Base-by-base conservation (phyloP, 768 basidiomycete species). In the Hericium rajendrae region DNA sequence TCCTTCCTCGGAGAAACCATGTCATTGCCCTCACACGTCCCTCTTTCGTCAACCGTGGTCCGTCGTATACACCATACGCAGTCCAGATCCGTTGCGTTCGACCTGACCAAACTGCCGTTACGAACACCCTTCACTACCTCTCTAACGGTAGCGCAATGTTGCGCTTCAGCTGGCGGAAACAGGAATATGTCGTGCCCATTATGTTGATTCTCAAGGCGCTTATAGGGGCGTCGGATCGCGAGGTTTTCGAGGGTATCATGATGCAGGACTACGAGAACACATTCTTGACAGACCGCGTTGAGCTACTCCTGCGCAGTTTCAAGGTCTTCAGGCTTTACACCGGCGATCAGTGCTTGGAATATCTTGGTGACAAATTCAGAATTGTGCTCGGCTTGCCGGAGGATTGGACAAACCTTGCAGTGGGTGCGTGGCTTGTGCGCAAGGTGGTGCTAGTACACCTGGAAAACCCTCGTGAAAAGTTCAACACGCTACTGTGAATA, bases 241-340 rank as follows among this genome's bases (percentile, higher is more conserved):
- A 98, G 69, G 91, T 99, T 50, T 98, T 98, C 67, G 91, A 97
- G 70, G 90, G 92, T 20, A 78, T 99, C 66, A 86, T 95, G 67
- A 97, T 97, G 87, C 86, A 92, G 65, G 97, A 98, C 68, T 93
- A 94, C 69, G 85, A 89, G 41, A 94, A 99, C 69, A 98, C 97
- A 0, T 98, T 98, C 74, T 73, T 99, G 71, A 94, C 94, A 5
- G 97, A 98, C 70, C 91, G 97, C 50, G 91, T 98, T 38, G 97
- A 99, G 71, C 75, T 98, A 6, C 76, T 99, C 18, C 74, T 99
- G 37, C 83, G 97, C 55, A 94, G 92, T 65, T 98, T 95, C 81
- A 98, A 98, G 73, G 85, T 83, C 70, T 98, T 91, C 72, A 84
- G 79, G 39, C 76, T 99, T 61, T 81, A 84, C 64, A 97, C 92